These are phyloP conservation scores for Sarocladium brachiariae DNA, from an alignment of 2,329 filamentous ascomycete species.

Conservation along the genomic window DNA sequence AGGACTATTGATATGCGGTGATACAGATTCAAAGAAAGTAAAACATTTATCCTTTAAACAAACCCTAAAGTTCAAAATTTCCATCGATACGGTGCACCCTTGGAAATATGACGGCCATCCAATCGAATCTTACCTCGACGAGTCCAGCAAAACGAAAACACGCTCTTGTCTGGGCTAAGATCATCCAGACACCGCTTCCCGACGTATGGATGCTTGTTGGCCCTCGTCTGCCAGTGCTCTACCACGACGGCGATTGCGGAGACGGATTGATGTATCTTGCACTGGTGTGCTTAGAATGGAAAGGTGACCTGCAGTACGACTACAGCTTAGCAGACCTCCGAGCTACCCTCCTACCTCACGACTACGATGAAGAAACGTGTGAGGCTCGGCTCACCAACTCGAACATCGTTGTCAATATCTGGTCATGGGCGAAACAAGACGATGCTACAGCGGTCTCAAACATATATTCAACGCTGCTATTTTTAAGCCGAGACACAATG, in stretches of 20 bases:
- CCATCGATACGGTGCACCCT: background rate
- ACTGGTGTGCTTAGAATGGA: slow-evolving; percentile 12
- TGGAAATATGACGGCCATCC: background rate
- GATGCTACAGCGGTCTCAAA: background rate
- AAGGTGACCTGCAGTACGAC: slow-evolving; percentile 10
- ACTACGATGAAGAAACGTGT: slow-evolving; percentile 9
- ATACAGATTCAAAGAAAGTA: too few relatives aligned
- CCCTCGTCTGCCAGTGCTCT: background rate
- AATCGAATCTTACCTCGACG: background rate
- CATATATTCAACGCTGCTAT: background rate
- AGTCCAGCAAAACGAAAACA: background rate
- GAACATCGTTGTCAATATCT: background rate
- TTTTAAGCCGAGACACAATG: background rate
- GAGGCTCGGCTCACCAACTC: slow-evolving; percentile 11
- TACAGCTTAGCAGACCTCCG: slow-evolving; percentile 8
- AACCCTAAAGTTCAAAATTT: background rate
- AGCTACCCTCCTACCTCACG: slow-evolving; percentile 10
- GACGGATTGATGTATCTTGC: slow-evolving; percentile 9
- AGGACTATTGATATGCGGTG: background rate
- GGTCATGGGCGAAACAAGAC: background rate
- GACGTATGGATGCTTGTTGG: background rate
- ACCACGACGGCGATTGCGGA: background rate
- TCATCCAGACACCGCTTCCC: background rate
- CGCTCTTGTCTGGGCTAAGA: background rate
- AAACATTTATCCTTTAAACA: background rate